Evolutionary conservation across 2,329 filamentous ascomycete genomes (phyloP).

Genomic region (Colletotrichum camelliae): DNA sequence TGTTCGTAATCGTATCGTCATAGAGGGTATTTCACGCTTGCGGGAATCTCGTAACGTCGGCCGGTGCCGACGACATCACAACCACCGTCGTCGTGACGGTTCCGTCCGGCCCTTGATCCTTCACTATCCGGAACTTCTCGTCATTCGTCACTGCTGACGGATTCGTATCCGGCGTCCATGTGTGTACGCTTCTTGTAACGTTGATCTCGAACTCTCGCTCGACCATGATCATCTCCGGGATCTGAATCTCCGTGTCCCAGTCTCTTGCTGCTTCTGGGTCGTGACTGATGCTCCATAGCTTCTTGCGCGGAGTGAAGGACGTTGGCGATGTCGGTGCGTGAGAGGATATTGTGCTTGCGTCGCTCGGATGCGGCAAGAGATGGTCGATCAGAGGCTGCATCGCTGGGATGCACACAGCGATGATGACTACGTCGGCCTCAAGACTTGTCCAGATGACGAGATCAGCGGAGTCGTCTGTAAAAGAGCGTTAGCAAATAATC

Average conservation of each 20-base stretch:
- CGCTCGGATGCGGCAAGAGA: neutral
- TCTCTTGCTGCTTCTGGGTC: neutral
- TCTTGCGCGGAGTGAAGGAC: neutral
- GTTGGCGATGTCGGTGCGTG: neutral
- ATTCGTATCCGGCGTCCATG: neutral
- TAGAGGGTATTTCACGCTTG: neutral
- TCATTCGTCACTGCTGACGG: neutral
- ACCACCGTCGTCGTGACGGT: constrained; percentile 6
- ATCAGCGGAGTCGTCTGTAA: constrained; percentile 1
- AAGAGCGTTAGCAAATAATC: neutral
- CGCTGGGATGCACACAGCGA: constrained; percentile 37
- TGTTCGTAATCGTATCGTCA: neutral
- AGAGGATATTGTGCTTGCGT: neutral
- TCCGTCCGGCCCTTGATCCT: neutral
- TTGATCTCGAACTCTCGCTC: constrained; percentile 5
- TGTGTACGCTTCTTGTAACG: neutral
- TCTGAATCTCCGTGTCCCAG: neutral
- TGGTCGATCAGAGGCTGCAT: constrained; percentile 31
- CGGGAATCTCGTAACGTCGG: neutral
- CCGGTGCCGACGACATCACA: constrained; percentile 1
- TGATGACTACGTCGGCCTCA: constrained; percentile 38
- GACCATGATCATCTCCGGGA: constrained; percentile 6
- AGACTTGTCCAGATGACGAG: constrained; percentile 24
- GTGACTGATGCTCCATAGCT: neutral
- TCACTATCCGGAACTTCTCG: constrained; percentile 2